These are phyloP conservation scores for Cystofilobasidium ferigula DNA, from an alignment of 768 basidiomycete genomes.

Conservation along the genomic window DNA sequence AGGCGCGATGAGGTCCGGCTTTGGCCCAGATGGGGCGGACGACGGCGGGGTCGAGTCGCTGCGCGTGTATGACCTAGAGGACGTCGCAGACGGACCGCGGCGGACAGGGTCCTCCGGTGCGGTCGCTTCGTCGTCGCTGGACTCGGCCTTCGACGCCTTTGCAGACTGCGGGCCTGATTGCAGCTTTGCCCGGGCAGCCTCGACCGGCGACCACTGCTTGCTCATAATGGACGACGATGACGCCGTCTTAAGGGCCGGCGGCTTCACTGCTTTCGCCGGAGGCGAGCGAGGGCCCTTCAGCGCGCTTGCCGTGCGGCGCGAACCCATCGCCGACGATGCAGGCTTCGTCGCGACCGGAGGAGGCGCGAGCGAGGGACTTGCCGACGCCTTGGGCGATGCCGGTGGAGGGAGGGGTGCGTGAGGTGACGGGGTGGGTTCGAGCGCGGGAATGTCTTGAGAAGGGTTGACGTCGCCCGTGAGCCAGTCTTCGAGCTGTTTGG, in stretches of 20 bases:
- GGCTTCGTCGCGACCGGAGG: constrained; percentile 17
- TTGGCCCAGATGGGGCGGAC: background rate
- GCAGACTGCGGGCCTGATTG: background rate
- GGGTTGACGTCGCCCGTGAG: constrained; percentile 10
- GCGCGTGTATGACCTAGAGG: background rate
- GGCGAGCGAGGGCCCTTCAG: background rate
- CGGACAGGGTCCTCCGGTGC: background rate
- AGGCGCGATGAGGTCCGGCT: background rate
- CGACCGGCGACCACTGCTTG: constrained; percentile 22
- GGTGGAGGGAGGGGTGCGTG: background rate
- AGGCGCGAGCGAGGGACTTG: background rate
- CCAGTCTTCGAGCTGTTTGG: constrained; percentile 7
- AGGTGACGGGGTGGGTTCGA: constrained; percentile 1
- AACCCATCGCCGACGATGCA: background rate
- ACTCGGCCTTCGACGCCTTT: background rate
- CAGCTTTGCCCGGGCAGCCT: constrained; percentile 9
- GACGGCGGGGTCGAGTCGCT: background rate
- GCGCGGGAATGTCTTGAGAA: background rate
- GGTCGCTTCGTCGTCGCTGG: constrained; percentile 5
- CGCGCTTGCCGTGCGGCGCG: background rate
- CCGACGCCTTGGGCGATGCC: background rate
- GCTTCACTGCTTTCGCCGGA: background rate
- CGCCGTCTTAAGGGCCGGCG: background rate
- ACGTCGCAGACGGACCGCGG: background rate
- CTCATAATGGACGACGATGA: constrained; percentile 17